phyloP scores from a whole-genome alignment of 148 eudicot genomes.

The Fagopyrum esculentum region DNA sequence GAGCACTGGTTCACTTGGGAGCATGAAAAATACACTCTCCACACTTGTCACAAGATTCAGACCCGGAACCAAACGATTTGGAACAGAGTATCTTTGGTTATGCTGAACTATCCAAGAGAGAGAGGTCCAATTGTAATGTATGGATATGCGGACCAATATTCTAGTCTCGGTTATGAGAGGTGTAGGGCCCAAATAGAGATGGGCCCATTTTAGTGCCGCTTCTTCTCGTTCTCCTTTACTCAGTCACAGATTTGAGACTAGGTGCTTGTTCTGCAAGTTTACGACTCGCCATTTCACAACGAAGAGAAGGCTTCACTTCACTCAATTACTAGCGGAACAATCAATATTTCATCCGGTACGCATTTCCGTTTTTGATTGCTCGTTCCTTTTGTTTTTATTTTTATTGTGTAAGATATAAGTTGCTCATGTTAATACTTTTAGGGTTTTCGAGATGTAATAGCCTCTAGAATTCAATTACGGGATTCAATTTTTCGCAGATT shows the following conservation, averaged over 20 bases:
- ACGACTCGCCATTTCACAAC: not conserved
- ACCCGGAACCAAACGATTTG: too few species aligned
- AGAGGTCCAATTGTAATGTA: too few species aligned
- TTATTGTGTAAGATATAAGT: not conserved
- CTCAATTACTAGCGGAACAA: not conserved
- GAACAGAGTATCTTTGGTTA: too few species aligned
- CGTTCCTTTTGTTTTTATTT: not conserved
- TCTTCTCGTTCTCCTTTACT: not conserved
- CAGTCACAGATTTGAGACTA: not conserved
- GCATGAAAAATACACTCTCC: too few species aligned
- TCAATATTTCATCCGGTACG: not conserved
- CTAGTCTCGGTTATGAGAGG: not conserved
- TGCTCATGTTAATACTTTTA: not conserved
- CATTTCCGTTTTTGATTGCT: not conserved
- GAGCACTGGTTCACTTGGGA: too few species aligned
- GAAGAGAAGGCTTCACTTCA: not conserved
- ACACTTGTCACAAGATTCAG: too few species aligned
- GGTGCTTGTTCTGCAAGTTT: constrained; percentile 1
- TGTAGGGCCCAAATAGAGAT: not conserved
- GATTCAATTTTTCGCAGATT: not conserved
- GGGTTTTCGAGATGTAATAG: not conserved
- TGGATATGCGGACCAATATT: not conserved
- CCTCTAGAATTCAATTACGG: not conserved
- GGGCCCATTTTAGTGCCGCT: not conserved
- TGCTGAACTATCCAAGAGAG: too few species aligned